Evolutionary conservation across 768 basidiomycete species (phyloP).

Genomic region (Suillus tomentosus): DNA sequence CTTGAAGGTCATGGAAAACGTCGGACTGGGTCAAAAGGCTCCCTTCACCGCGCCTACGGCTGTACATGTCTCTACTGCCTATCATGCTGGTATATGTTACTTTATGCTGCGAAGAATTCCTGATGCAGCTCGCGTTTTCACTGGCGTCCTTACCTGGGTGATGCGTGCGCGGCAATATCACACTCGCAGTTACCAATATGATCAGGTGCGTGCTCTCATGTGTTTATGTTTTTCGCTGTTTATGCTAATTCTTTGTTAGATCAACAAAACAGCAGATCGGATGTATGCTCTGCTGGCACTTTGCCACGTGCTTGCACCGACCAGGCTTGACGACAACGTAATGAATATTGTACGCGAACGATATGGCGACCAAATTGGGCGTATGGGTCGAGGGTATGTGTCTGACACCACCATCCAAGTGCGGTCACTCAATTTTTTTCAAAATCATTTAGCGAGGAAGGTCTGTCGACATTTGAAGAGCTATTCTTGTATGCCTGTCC

Average conservation of each 20-base stretch:
- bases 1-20: constrained; percentile 91
- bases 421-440: neutral
- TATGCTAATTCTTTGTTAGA: constrained; percentile 47
- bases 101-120: constrained; percentile 93
- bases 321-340: constrained; percentile 91
- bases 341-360: constrained; percentile 91
- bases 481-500: constrained; percentile 95
- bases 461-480: constrained; percentile 82
- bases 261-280: constrained; percentile 95
- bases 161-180: constrained; percentile 96
- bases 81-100: constrained; percentile 97
- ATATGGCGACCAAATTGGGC: constrained; percentile 87
- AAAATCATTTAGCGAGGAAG: constrained; percentile 54
- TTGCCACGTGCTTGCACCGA: constrained; percentile 91
- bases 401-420: constrained; percentile 9
- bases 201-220: constrained; percentile 59
- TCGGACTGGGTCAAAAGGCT: constrained; percentile 91
- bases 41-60: constrained; percentile 94
- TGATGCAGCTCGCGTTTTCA: constrained; percentile 93
- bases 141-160: constrained; percentile 92
- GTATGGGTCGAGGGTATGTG: constrained; percentile 82
- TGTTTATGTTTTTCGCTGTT: neutral
- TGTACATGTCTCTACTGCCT: constrained; percentile 94
- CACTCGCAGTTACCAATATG: constrained; percentile 94
- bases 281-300: constrained; percentile 98